Percentiles rank a stretch among this genome's conserved stretches.
phyloP scores from a whole-genome alignment of 495 filamentous ascomycete genomes.

The Aspergillus panamensis region DNA sequence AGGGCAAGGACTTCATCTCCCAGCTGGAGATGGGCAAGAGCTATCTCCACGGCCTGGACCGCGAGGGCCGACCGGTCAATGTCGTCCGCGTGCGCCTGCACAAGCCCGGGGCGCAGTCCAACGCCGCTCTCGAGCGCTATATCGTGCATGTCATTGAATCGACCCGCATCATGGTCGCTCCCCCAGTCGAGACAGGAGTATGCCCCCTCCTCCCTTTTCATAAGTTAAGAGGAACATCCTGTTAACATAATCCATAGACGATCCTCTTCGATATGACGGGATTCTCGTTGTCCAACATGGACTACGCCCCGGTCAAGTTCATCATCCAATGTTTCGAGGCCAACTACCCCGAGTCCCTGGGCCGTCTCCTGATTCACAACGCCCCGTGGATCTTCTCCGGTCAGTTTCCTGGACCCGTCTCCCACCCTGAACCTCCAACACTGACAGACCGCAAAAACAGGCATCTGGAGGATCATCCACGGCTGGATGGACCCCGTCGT shows the following conservation, averaged over 20 bases:
- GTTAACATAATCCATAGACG: conserved; percentile 41
- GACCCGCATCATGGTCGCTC: conserved; percentile 71
- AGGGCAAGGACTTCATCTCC: conserved; percentile 73
- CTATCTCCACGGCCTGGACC: conserved; percentile 84
- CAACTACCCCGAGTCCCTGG: conserved; percentile 92
- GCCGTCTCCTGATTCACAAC: conserved; percentile 89
- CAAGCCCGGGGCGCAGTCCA: conserved; percentile 73
- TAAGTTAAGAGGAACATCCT: background rate
- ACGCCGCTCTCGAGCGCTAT: conserved; percentile 74
- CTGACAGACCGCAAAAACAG: conserved; percentile 30
- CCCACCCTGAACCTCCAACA: background rate
- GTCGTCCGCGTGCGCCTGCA: conserved; percentile 80
- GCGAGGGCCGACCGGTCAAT: conserved; percentile 80
- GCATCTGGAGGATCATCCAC: conserved; percentile 83
- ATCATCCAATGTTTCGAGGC: conserved; percentile 99
- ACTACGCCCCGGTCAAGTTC: conserved; percentile 94
- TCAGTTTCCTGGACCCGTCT: conserved; percentile 28
- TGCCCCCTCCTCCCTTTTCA: conserved; percentile 34
- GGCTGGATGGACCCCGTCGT: conserved; percentile 98
- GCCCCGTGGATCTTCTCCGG: conserved; percentile 95
- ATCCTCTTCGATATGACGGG: conserved; percentile 94
- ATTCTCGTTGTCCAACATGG: conserved; percentile 93
- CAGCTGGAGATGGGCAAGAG: conserved; percentile 90
- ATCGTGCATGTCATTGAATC: conserved; percentile 96
- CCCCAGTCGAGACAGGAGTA: conserved; percentile 87